A percentile compares a stretch with the other conserved stretches of the same genome.
Evolutionary conservation across 2,329 filamentous ascomycete species (phyloP).

Genomic region (Fusarium buharicum): DNA sequence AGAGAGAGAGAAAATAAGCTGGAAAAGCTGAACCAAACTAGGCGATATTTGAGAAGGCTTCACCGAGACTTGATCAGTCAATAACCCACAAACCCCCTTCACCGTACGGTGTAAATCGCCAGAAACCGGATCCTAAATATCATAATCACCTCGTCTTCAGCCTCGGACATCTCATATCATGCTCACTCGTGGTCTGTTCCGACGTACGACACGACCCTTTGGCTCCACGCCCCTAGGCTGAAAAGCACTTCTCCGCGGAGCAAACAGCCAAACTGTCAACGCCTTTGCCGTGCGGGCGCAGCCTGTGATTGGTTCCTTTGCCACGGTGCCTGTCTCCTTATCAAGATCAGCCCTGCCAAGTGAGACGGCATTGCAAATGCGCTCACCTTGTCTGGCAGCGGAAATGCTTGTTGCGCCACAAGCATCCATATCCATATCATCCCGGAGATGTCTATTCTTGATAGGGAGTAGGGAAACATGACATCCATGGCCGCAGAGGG

Average conservation of each 20-base stretch:
- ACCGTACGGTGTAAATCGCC: conserved; percentile 12
- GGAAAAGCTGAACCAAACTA: not conserved
- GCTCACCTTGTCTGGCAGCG: conserved; percentile 25
- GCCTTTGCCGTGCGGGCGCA: conserved; percentile 1
- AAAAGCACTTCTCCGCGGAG: conserved; percentile 41
- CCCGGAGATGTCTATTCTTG: conserved; percentile 42
- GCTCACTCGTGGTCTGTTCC: conserved; percentile 28
- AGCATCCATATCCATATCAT: not conserved
- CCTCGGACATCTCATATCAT: conserved; percentile 24
- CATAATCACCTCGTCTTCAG: conserved; percentile 10
- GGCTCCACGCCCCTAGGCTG: conserved; percentile 22
- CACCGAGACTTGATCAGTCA: conserved; percentile 19
- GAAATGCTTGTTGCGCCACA: conserved; percentile 40
- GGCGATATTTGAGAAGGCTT: conserved; percentile 10
- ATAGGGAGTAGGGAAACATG: conserved; percentile 34
- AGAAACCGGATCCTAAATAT: conserved; percentile 17
- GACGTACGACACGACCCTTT: conserved; percentile 39
- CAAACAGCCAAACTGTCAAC: conserved; percentile 14
- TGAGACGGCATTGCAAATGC: conserved; percentile 15
- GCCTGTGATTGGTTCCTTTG: conserved; percentile 32
- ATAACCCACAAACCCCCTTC: conserved; percentile 20
- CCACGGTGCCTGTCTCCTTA: conserved; percentile 32
- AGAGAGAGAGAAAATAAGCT: no score
- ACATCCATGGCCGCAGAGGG: conserved; percentile 2
- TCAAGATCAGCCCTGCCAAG: conserved; percentile 36